These are phyloP conservation scores for Lindgomyces ingoldianus DNA, from an alignment of 495 filamentous ascomycete species.

Conservation along the genomic window DNA sequence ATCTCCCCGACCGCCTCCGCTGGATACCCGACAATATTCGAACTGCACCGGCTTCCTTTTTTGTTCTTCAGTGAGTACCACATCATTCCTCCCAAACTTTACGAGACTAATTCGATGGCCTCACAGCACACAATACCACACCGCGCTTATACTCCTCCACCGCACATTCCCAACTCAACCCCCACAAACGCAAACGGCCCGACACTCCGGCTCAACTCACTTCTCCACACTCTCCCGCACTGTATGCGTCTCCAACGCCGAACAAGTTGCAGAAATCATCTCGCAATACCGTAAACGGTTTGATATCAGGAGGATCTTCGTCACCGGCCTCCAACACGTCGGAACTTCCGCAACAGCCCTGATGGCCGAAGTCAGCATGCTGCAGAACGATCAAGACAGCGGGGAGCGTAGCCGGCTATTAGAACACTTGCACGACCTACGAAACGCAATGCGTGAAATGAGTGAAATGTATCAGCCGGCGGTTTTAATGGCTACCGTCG, in stretches of 20 bases:
- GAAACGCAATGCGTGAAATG: conserved; percentile 12
- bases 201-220: conserved; percentile 20
- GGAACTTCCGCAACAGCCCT: conserved; percentile 21
- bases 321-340: conserved; percentile 23
- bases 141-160: conserved; percentile 26
- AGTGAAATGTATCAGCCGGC: conserved; percentile 25
- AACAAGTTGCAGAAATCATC: conserved; percentile 18
- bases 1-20: conserved; percentile 9
- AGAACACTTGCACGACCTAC: conserved; percentile 1
- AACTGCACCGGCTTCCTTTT: conserved; percentile 12
- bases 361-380: conserved; percentile 24
- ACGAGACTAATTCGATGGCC: not conserved
- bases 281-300: conserved; percentile 5
- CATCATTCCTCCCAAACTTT: not conserved
- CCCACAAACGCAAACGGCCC: not conserved
- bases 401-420: not conserved
- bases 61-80: conserved; percentile 14
- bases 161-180: conserved; percentile 9
- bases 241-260: conserved; percentile 21
- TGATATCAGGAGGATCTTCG: conserved; percentile 10
- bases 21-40: conserved; percentile 16
- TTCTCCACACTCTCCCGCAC: conserved; percentile 18
- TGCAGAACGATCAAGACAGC: not conserved
- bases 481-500: conserved; percentile 14
- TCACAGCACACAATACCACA: conserved; percentile 26